Evolutionary conservation across 768 basidiomycete genomes (phyloP).

Genomic region (Serendipita indica): DNA sequence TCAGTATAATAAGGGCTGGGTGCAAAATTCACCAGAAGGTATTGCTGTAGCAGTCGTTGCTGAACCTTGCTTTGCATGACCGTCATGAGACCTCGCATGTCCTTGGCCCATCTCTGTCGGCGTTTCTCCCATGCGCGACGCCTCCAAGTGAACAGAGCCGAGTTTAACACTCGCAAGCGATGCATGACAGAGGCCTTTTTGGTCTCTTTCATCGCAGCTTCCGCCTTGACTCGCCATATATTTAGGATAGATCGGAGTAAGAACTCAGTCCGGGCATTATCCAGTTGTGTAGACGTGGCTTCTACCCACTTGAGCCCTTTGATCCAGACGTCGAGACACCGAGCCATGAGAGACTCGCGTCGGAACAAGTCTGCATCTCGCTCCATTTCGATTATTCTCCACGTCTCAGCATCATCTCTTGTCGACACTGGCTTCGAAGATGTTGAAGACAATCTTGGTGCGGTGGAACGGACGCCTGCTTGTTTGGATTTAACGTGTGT

Average conservation of each 20-base stretch:
- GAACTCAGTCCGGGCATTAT: constrained; percentile 50
- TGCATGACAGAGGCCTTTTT: constrained; percentile 32
- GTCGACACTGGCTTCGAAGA: too few species aligned
- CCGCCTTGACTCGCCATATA: constrained; percentile 37
- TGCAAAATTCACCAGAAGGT: constrained; percentile 23
- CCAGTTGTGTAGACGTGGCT: constrained; percentile 57
- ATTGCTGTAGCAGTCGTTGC: constrained; percentile 35
- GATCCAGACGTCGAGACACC: constrained; percentile 64
- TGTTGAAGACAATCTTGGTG: too few species aligned
- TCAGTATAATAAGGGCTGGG: constrained; percentile 4
- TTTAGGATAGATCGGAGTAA: constrained; percentile 43
- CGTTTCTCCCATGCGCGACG: constrained; percentile 36
- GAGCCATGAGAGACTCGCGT: constrained; percentile 44
- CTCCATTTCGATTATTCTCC: constrained; percentile 38
- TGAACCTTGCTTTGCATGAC: constrained; percentile 42
- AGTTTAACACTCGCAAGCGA: constrained; percentile 30
- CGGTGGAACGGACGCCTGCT: too few species aligned
- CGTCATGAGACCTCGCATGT: constrained; percentile 60
- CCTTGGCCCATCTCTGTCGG: constrained; percentile 46
- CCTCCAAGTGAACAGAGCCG: constrained; percentile 39
- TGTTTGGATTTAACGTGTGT: too few species aligned
- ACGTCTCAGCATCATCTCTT: constrained; percentile 19
- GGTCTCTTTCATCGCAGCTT: constrained; percentile 26
- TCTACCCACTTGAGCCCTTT: constrained; percentile 56
- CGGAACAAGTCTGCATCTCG: constrained; percentile 58